These are phyloP conservation scores for Tuber aestivum DNA, from an alignment of 495 filamentous ascomycete species.

Conservation along the genomic window DNA sequence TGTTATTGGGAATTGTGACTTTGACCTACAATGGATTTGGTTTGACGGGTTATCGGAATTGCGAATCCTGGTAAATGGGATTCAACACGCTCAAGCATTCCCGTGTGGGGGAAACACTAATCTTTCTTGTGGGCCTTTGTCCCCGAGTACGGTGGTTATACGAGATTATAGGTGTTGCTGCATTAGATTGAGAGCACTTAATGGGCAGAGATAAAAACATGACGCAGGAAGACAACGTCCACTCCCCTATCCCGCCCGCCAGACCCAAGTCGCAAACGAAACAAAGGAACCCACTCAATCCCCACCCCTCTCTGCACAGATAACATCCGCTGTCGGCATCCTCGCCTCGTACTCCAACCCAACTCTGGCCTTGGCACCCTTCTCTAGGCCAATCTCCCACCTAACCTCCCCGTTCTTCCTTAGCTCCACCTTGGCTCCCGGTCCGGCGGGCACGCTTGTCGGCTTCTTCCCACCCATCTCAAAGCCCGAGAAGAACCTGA, in stretches of 20 bases:
- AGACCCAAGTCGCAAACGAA: not conserved
- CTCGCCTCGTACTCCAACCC: constrained; percentile 59
- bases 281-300: not conserved
- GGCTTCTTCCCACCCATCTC: constrained; percentile 7
- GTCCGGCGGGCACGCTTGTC: not conserved
- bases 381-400: constrained; percentile 57
- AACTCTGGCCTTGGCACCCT: constrained; percentile 54
- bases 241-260: not conserved
- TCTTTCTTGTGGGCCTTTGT: too few species aligned
- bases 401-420: constrained; percentile 57
- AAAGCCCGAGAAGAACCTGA: constrained; percentile 21
- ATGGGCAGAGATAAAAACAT: not conserved
- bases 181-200: too few species aligned
- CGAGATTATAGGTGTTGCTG: too few species aligned
- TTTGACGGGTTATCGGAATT: too few species aligned
- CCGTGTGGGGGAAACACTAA: too few species aligned
- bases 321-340: constrained; percentile 47
- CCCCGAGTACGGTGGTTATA: too few species aligned
- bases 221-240: not conserved
- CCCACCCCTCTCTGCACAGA: not conserved
- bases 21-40: too few species aligned
- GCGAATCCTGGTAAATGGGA: too few species aligned
- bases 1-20: too few species aligned
- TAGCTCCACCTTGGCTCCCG: constrained; percentile 38
- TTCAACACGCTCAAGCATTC: too few species aligned